Base-by-base conservation (phyloP, 2,329 filamentous ascomycete genomes). In the Colletotrichum tanaceti region DNA sequence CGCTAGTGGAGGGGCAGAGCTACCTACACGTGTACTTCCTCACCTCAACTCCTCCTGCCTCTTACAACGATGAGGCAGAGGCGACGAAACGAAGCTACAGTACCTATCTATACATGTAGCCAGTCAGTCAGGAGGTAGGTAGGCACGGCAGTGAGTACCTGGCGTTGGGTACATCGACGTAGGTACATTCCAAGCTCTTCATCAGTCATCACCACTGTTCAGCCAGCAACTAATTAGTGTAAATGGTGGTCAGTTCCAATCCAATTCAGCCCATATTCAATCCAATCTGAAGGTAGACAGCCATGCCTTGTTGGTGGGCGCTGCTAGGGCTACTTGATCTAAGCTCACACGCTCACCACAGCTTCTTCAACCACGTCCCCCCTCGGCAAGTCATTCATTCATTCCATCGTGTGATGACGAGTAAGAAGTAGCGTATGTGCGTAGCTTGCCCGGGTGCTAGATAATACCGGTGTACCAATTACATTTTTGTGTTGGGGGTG, bases 331-430 rank as follows among this genome's bases (percentile, higher is more conserved):
- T 28, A 13, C 28, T 43, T 18, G 41, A 32, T 44, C 10, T 38
- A 35, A 53, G 4, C 10, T 22, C 50, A 53, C 35, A 35, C 38
- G 4, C 10, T 22, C 50, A 53, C 35, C 35, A 41, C 20, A 41
- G 41, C 11, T 35, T 18, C 61, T 43, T 32, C 28, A 38, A 16
- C 61, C 35, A 62, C 41, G 18, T 28, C 28, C 49, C 49, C 13
- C 22, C 22, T 24, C 13, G 49, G 49, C 7, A 35, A 50, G 44
- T 50, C 44, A 62, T 63, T 38, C 58, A 66, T n/a, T n/a, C n/a
- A n/a, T 63, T 38, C 58, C 58, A 46, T 32, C 49, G 44, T 52
- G 52, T 57, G 44, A 52, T 66, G 39, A 44, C 55, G 43, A 49
- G 43, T 35, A 35, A 35, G 5, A 28, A 28, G 28, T 28, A 28